Evolutionary conservation across 306 rosid species (phyloP), one percentile per base, ranked within the genome.

Genomic region (Argentina anserina): DNA sequence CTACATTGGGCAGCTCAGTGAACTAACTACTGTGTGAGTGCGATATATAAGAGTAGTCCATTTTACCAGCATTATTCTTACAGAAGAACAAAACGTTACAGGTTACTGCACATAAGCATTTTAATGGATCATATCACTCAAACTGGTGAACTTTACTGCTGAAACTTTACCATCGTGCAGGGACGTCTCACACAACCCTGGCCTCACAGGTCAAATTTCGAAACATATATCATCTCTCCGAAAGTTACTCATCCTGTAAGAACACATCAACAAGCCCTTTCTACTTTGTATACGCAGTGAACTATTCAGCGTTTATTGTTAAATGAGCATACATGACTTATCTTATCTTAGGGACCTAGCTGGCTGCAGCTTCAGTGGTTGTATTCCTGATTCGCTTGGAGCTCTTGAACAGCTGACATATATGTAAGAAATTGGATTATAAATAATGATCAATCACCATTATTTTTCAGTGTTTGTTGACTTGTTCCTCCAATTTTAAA

Each of bases 321-420:
- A 40, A 45, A 26, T 25, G 20, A 67, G 14, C 1, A 31, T 5
- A 1, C 4, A 69, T 33, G 46, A 18, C 52, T 74, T 18, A 49
- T 39, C 76, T 25, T 75, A 33, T 69, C 71, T 80, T 81, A 91
- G 97, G 81, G 82, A 84, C 79, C 83, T 91, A 78, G 88, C 88
- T 74, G 95, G 92, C 18, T 91, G 97, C 68, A 31, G 89, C 82
- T 91, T 91, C 80, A 87, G 79, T 78, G 95, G 97, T 37, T 60
- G 50, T 41, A 89, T 89, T 64, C 92, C 97, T 61, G 86, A 87
- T 71, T 81, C 79, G 75, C 65, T 91, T 65, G 97, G 97, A 56
- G 78, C 84, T 67, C 92, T 91, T 80, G 79, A 81, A 43, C 80
- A 82, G 55, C 78, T 89, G 68, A 70, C 90, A 39, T 89, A 81